These are phyloP conservation scores for Rachicladosporium sp. DNA, from an alignment of 2,329 filamentous ascomycete genomes.

Conservation along the genomic window DNA sequence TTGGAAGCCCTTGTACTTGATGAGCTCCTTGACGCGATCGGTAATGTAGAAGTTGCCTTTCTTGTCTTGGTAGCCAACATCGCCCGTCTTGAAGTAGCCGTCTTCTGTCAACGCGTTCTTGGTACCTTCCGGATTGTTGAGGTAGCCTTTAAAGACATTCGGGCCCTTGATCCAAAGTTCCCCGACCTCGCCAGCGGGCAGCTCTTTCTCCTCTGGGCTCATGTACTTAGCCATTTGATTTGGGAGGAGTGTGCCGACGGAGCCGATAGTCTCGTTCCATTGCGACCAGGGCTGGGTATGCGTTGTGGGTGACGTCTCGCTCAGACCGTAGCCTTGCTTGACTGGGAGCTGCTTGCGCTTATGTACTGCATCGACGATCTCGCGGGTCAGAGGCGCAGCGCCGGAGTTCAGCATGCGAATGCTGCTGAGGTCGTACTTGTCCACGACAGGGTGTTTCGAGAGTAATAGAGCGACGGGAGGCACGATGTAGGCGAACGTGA, in stretches of 20 bases:
- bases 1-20: constrained; percentile 44
- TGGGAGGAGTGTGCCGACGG: constrained; percentile 63
- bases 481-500: constrained; percentile 72
- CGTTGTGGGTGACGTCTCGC: constrained; percentile 71
- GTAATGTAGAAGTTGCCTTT: constrained; percentile 82
- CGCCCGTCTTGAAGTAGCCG: constrained; percentile 83
- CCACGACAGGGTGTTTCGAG: constrained; percentile 64
- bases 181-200: constrained; percentile 47
- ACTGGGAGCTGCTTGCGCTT: constrained; percentile 62
- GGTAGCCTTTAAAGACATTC: constrained; percentile 69
- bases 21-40: constrained; percentile 62
- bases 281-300: constrained; percentile 59
- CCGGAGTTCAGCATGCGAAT: constrained; percentile 78
- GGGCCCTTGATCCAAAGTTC: constrained; percentile 61
- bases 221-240: constrained; percentile 77
- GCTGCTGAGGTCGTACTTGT: constrained; percentile 67
- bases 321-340: constrained; percentile 88
- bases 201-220: constrained; percentile 45
- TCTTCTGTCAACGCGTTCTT: constrained; percentile 59
- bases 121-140: constrained; percentile 60
- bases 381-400: constrained; percentile 70
- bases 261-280: constrained; percentile 65
- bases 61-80: constrained; percentile 66
- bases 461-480: constrained; percentile 74
- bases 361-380: constrained; percentile 67